Percentiles rank a stretch among this genome's conserved stretches.
Evolutionary conservation across 257 asterid species (phyloP).

Genomic region (Cruciata laevipes): DNA sequence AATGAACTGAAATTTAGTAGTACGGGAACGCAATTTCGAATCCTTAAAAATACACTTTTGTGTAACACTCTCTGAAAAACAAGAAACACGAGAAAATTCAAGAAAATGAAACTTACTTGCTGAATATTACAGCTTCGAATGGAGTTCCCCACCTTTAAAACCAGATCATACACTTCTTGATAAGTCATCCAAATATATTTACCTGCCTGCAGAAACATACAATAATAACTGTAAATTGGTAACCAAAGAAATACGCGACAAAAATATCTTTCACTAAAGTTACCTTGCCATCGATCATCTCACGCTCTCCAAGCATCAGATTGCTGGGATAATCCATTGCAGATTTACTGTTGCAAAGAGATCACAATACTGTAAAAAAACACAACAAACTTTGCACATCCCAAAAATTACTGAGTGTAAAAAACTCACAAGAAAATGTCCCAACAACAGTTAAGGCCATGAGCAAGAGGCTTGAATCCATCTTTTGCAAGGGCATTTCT

Average conservation of each 20-base stretch:
- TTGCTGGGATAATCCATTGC: constrained; percentile 44
- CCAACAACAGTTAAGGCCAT: constrained; percentile 57
- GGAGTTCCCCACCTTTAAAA: constrained; percentile 54
- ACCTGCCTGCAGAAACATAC: constrained; percentile 47
- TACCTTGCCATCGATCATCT: constrained; percentile 56
- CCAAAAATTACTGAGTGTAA: not conserved
- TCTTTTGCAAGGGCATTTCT: constrained; percentile 47
- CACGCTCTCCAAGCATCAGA: constrained; percentile 77
- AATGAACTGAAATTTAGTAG: too few species aligned
- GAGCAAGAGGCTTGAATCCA: constrained; percentile 57
- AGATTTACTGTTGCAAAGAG: constrained; percentile 42
- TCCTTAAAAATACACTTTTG: too few species aligned
- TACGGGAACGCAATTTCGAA: too few species aligned
- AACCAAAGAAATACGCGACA: not conserved
- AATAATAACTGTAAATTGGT: too few species aligned
- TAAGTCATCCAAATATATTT: constrained; percentile 60
- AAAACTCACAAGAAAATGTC: constrained; percentile 55
- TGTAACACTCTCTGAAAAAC: too few species aligned
- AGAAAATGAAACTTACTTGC: constrained; percentile 35
- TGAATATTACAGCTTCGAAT: constrained; percentile 41
- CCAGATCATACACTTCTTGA: constrained; percentile 51
- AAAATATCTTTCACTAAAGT: not conserved
- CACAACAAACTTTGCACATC: not conserved
- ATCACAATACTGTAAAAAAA: not conserved
- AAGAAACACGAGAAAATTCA: too few species aligned